phyloP scores from a whole-genome alignment of 2,329 filamentous ascomycete species.

The Alternaria atra region DNA sequence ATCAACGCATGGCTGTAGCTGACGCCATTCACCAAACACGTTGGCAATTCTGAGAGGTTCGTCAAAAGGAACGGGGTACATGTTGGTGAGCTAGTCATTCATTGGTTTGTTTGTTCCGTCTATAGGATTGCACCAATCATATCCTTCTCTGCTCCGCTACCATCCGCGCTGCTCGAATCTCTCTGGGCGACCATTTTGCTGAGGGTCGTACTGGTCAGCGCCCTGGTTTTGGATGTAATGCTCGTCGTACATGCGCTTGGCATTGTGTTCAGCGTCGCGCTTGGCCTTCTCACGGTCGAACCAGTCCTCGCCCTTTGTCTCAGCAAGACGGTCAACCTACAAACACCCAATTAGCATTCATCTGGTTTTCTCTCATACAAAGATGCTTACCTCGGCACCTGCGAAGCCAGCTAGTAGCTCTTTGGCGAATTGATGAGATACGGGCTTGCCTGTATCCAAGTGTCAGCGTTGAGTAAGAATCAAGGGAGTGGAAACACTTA shows the following conservation, averaged over 20 bases:
- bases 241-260: slow-evolving; percentile 59
- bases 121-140: slow-evolving; percentile 5
- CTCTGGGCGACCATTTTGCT: slow-evolving; percentile 51
- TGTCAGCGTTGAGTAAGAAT: slow-evolving; percentile 4
- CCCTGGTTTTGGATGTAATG: slow-evolving; percentile 55
- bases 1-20: background rate
- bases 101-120: background rate
- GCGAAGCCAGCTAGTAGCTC: slow-evolving; percentile 77
- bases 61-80: background rate
- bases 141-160: slow-evolving; percentile 22
- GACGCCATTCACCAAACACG: background rate
- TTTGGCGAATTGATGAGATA: slow-evolving; percentile 79
- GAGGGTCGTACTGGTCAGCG: slow-evolving; percentile 58
- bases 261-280: slow-evolving; percentile 54
- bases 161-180: slow-evolving; percentile 40
- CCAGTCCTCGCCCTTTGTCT: slow-evolving; percentile 61
- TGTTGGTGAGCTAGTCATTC: background rate
- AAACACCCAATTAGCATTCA: background rate
- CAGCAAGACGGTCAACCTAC: slow-evolving; percentile 71
- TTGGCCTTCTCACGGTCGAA: slow-evolving; percentile 60
- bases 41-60: background rate
- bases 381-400: slow-evolving; percentile 68
- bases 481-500: slow-evolving; percentile 45
- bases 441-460: slow-evolving; percentile 66
- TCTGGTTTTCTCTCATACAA: background rate